These are phyloP conservation scores for Suillus luteus DNA, from an alignment of 768 basidiomycete species.

Conservation along the genomic window DNA sequence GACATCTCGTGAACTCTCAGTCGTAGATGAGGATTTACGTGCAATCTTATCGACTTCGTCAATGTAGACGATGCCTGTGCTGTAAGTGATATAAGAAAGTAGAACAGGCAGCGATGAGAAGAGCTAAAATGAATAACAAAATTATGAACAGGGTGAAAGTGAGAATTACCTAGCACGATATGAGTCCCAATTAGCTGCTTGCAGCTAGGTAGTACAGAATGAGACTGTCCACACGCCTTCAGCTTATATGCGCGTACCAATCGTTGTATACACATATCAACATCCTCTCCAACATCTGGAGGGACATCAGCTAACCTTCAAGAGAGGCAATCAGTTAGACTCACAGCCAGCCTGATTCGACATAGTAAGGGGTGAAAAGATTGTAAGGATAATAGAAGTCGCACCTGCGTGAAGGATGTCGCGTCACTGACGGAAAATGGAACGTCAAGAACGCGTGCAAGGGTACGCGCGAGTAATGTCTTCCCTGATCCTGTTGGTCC, in stretches of 20 bases:
- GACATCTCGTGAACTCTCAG: conserved; percentile 81
- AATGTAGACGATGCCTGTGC: conserved; percentile 93
- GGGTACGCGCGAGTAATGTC: conserved; percentile 85
- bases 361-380: conserved; percentile 13
- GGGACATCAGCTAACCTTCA: conserved; percentile 13
- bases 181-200: conserved; percentile 90
- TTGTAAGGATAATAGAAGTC: conserved; percentile 17
- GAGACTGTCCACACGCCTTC: conserved; percentile 6
- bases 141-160: conserved; percentile 9
- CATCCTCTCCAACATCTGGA: conserved; percentile 93
- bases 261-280: conserved; percentile 87
- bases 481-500: conserved; percentile 92
- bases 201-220: conserved; percentile 51
- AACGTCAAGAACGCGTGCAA: conserved; percentile 90
- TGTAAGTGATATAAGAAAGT: conserved; percentile 32
- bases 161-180: conserved; percentile 68
- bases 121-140: background rate
- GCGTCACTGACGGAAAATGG: conserved; percentile 95
- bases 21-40: conserved; percentile 48
- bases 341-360: conserved; percentile 66
- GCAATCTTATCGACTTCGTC: conserved; percentile 97
- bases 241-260: conserved; percentile 45
- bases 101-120: background rate
- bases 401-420: conserved; percentile 88
- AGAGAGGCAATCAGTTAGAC: conserved; percentile 28